Conservation (phyloP, 2,329 filamentous ascomycete genomes). For the Colletotrichum sp. region DNA sequence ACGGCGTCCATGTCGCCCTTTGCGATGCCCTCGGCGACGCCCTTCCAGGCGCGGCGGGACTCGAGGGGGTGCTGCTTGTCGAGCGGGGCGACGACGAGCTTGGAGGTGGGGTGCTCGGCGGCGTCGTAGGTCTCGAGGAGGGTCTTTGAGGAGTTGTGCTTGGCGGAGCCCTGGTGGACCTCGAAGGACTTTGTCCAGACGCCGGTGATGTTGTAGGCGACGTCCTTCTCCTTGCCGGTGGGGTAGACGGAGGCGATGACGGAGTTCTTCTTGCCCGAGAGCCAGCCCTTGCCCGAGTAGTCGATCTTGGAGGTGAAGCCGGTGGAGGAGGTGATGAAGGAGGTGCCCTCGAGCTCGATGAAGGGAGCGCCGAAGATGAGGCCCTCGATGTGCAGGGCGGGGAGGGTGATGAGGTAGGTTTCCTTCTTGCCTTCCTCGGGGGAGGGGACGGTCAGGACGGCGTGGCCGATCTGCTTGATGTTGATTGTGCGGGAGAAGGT, state of each 20-base stretch:
- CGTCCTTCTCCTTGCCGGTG: conserved; percentile 73
- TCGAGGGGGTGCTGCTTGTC: conserved; percentile 87
- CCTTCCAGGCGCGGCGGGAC: conserved; percentile 85
- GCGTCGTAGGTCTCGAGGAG: conserved; percentile 68
- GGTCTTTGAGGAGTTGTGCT: conserved; percentile 52
- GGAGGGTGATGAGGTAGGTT: conserved; percentile 89
- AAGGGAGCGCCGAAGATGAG: conserved; percentile 87
- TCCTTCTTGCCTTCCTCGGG: conserved; percentile 53
- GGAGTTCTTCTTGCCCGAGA: conserved; percentile 94
- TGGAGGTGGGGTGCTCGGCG: conserved; percentile 61
- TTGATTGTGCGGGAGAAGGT: conserved; percentile 94
- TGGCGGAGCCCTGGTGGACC: conserved; percentile 69
- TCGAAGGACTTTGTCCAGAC: conserved; percentile 89
- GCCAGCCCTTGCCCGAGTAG: conserved; percentile 92
- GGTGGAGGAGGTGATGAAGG: conserved; percentile 84
- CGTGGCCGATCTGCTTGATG: conserved; percentile 93
- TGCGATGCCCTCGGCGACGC: conserved; percentile 81
- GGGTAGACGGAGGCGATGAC: conserved; percentile 78
- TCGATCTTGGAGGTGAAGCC: conserved; percentile 91
- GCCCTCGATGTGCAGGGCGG: conserved; percentile 90
- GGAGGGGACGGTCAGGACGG: conserved; percentile 75
- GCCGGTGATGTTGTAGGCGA: conserved; percentile 81
- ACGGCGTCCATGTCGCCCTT: conserved; percentile 85
- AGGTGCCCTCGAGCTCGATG: conserved; percentile 85
- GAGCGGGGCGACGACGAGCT: conserved; percentile 73